A percentile compares a stretch with the other conserved stretches of the same genome.
These are phyloP conservation scores for Plasmodium billcollinsi DNA, from an alignment of 169 alveolate species.

Conservation along the genomic window DNA sequence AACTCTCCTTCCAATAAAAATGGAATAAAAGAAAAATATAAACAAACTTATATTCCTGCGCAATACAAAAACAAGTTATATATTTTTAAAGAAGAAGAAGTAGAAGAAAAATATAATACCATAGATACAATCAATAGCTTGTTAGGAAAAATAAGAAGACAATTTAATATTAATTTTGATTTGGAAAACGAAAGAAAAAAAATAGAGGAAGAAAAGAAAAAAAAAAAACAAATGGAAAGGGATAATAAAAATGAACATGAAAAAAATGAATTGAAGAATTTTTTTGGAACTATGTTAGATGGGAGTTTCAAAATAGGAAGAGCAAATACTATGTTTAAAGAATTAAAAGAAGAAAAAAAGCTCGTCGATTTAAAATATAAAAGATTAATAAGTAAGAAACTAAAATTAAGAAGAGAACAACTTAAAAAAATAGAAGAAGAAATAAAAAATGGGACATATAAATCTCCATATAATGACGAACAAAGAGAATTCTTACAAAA, in stretches of 20 bases:
- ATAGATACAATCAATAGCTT: constrained; percentile 67
- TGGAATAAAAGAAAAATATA: constrained; percentile 14
- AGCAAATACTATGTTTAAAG: constrained; percentile 74
- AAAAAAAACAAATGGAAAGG: background rate
- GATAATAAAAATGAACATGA: constrained; percentile 3
- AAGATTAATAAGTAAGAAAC: constrained; percentile 34
- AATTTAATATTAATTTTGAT: constrained; percentile 45
- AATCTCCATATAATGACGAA: constrained; percentile 80
- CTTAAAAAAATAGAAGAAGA: constrained; percentile 50
- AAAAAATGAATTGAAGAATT: constrained; percentile 20
- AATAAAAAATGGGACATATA: constrained; percentile 80
- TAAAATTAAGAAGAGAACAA: constrained; percentile 35
- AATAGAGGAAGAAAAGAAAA: constrained; percentile 19
- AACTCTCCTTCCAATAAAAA: constrained; percentile 9
- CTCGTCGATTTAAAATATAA: constrained; percentile 38
- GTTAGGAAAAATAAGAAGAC: constrained; percentile 65
- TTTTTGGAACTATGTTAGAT: constrained; percentile 67
- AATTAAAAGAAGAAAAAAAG: constrained; percentile 69
- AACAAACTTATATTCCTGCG: background rate
- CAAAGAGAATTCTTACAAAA: constrained; percentile 78
- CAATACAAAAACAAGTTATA: constrained; percentile 11
- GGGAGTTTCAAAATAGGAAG: constrained; percentile 75
- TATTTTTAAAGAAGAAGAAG: constrained; percentile 71
- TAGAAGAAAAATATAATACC: constrained; percentile 65
- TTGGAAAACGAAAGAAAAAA: background rate